Evolutionary conservation across 1,284 basidiomycete genomes (phyloP).

Genomic region (Spongispora temasekensis): DNA sequence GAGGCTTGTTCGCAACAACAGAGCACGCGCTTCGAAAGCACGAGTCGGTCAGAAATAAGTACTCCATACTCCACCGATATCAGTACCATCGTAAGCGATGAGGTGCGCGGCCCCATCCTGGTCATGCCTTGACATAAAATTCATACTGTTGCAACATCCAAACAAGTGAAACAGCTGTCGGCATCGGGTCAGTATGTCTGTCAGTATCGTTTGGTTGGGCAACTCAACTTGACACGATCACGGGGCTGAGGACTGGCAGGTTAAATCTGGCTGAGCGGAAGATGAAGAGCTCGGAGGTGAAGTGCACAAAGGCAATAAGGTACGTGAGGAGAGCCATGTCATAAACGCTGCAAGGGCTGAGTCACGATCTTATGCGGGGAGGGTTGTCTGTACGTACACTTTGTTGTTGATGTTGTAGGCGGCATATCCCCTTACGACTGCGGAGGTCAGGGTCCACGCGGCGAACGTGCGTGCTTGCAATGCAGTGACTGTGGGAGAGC

Average conservation of each 20-base stretch:
- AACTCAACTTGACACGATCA: slow-evolving; percentile 85
- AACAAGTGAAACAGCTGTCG: slow-evolving; percentile 63
- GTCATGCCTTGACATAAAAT: slow-evolving; percentile 56
- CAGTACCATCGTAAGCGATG: no score
- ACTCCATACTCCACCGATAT: no score
- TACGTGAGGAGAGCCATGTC: slow-evolving; percentile 88
- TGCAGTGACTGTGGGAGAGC: slow-evolving; percentile 61
- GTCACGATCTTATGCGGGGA: slow-evolving; percentile 1
- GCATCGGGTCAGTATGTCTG: slow-evolving; percentile 6
- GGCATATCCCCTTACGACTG: slow-evolving; percentile 78
- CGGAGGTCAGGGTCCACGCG: slow-evolving; percentile 85
- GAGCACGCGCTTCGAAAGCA: no score
- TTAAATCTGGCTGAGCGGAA: slow-evolving; percentile 77
- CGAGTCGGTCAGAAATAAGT: no score
- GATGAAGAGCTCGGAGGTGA: slow-evolving; percentile 82
- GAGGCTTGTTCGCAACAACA: neutral
- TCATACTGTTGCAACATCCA: slow-evolving; percentile 85
- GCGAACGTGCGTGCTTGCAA: slow-evolving; percentile 88
- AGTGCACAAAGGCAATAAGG: slow-evolving; percentile 89
- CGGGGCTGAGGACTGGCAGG: slow-evolving; percentile 69
- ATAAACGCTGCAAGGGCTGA: slow-evolving; percentile 68
- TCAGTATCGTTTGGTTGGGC: neutral
- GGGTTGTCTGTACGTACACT: slow-evolving; percentile 50
- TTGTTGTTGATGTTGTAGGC: slow-evolving; percentile 86
- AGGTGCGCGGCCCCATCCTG: no score